These are phyloP conservation scores for Conoideocrella luteorostrata DNA, from an alignment of 2,329 filamentous ascomycete genomes.

Conservation along the genomic window DNA sequence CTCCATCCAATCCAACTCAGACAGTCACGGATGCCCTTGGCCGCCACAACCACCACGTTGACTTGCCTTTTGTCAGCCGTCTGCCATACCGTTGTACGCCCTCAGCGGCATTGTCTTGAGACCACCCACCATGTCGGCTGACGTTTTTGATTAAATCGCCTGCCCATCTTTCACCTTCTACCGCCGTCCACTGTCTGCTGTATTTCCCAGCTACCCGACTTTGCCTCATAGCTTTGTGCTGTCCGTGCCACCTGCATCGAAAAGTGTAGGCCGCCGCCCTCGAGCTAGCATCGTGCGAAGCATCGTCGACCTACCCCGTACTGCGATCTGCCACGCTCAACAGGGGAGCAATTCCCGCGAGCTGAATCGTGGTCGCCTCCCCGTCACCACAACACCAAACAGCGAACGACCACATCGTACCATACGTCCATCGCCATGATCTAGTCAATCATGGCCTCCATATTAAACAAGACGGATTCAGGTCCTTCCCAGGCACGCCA, in stretches of 20 bases:
- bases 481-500: conserved; percentile 41
- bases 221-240: neutral
- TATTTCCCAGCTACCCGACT: too few species aligned
- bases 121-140: conserved; percentile 8
- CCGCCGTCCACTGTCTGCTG: neutral
- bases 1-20: too few species aligned
- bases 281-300: neutral
- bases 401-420: neutral
- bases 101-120: neutral
- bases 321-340: neutral
- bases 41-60: conserved; percentile 1
- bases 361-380: conserved; percentile 1
- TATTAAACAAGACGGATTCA: conserved; percentile 34
- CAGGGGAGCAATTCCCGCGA: neutral
- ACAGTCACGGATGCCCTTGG: conserved; percentile 1
- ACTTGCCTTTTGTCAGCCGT: neutral
- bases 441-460: conserved; percentile 37
- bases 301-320: conserved; percentile 1
- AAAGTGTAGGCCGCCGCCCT: neutral
- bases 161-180: neutral
- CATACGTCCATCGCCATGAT: conserved; percentile 27
- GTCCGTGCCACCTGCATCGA: neutral
- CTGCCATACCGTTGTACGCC: neutral
- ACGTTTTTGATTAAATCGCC: conserved; percentile 7
- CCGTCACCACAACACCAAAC: neutral